Evolutionary conservation across 176 grass and related monocot species (phyloP), one percentile per base, ranked within the genome.

Genomic region (Tillandsia leiboldiana): DNA sequence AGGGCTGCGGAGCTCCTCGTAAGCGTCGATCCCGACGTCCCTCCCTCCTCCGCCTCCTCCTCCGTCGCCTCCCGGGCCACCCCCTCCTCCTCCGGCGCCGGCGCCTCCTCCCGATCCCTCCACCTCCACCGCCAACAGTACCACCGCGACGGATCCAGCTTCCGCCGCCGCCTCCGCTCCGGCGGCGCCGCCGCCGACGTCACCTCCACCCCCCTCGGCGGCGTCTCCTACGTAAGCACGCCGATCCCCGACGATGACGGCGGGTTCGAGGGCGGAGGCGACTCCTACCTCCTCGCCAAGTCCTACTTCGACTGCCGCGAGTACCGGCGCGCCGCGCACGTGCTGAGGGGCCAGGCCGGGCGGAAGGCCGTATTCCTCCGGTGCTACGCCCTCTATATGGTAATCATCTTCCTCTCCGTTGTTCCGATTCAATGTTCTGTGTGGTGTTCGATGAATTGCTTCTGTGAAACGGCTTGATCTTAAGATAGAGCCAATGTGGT

Each of bases 271-370:
- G 73, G 72, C 2, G 87, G 82, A n/a, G 84, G 76, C 8, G 94
- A 99, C 50, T 83, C 75, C 61, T 99, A 99, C 84, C 82, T 99
- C 67, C 87, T 99, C 56, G 94, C 90, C 14, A 99, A 99, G 82
- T 93, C 94, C 26, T 99, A 90, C 78, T 90, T 99, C 74, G 90
- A 93, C 82, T 99, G 94, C 68, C 86, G 90, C 15, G 90, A 99
- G 87, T 93, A 99, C 78, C 85, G 90, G 29, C 86, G 94, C 51
- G 90, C 90, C 8, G 87, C 82, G 6, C 87, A 99, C 72, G 82
- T 77, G 28, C 82, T 99, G 62, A 70, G 75, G 53, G 83, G 77
- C 22, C 90, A 94, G 63, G 70, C 68, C 20, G 90, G 87, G 2
- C 81, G 83, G 65, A 93, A 88, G 75, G 72, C 87, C 14, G 84